Evolutionary conservation across 371 early-diverging fungal genomes (phyloP).

Genomic region (Umbelopsis sp.): DNA sequence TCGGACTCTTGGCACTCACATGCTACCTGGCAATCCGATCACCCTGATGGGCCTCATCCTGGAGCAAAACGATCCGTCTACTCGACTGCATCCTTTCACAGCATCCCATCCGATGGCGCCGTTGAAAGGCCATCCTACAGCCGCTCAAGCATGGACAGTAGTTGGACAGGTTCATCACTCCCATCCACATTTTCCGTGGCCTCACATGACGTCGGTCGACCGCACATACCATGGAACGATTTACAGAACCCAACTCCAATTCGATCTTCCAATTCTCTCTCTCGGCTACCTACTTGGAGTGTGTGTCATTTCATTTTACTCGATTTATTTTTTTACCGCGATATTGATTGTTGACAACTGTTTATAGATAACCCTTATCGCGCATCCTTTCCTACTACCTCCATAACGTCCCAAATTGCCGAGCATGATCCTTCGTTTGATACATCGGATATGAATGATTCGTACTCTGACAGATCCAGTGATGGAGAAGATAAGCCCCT

Average conservation of each 20-base stretch:
- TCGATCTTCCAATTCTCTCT: background rate
- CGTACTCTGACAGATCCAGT: slow-evolving; percentile 44
- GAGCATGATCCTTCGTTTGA: slow-evolving; percentile 25
- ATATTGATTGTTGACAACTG: background rate
- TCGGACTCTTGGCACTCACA: slow-evolving; percentile 4
- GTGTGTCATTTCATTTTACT: background rate
- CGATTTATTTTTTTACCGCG: no score
- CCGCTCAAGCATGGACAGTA: slow-evolving; percentile 12
- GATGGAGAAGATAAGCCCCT: slow-evolving; percentile 24
- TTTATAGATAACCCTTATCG: background rate
- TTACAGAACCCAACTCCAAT: background rate
- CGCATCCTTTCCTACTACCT: background rate
- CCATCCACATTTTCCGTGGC: background rate
- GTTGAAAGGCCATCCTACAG: slow-evolving; percentile 1
- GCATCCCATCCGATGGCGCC: background rate
- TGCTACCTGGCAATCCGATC: slow-evolving; percentile 13
- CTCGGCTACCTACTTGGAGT: background rate
- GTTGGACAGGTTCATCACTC: slow-evolving; percentile 5
- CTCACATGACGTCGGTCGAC: background rate
- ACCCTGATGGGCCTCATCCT: background rate
- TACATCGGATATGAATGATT: slow-evolving; percentile 45
- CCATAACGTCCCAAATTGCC: background rate
- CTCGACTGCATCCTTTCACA: background rate
- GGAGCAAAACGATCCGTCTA: background rate
- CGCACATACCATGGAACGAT: slow-evolving; percentile 2